These are phyloP conservation scores for Debaryomycetaceae sp. DNA, from an alignment of 1,139 yeast genomes.

Conservation along the genomic window DNA sequence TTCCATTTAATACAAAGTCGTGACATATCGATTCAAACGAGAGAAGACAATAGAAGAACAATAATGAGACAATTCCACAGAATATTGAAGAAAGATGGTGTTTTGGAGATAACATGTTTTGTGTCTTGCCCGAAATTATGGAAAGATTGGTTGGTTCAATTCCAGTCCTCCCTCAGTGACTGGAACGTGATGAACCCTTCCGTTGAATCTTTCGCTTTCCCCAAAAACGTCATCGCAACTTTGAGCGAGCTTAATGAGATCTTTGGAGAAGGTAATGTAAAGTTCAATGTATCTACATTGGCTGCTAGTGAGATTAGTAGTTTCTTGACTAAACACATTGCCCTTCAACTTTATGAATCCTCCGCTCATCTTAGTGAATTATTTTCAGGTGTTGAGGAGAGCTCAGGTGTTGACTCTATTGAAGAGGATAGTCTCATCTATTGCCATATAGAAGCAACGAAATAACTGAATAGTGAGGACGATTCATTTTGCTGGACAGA, in stretches of 20 bases:
- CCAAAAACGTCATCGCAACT: not conserved
- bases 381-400: slow-evolving; percentile 11
- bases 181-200: not conserved
- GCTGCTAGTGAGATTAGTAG: slow-evolving; percentile 29
- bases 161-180: not conserved
- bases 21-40: slow-evolving; percentile 33
- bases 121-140: not conserved
- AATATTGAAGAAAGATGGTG: slow-evolving; percentile 35
- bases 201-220: not conserved
- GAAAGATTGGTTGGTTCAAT: not conserved
- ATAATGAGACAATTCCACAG: slow-evolving; percentile 33
- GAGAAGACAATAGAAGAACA: slow-evolving; percentile 21
- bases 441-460: not conserved
- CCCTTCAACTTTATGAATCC: slow-evolving; percentile 31
- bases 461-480: not conserved
- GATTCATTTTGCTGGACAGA: not conserved
- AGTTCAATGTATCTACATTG: not conserved
- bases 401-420: no score
- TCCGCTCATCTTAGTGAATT: slow-evolving; percentile 31
- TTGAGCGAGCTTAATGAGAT: slow-evolving; percentile 8
- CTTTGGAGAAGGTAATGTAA: slow-evolving; percentile 35
- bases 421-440: not conserved
- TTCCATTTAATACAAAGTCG: slow-evolving; percentile 37
- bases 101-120: slow-evolving; percentile 19
- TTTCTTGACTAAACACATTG: slow-evolving; percentile 29